Evolutionary conservation across 179 eudicot species (phyloP), one percentile per base, ranked within the genome.

Genomic region (Amaranthus tricolor): DNA sequence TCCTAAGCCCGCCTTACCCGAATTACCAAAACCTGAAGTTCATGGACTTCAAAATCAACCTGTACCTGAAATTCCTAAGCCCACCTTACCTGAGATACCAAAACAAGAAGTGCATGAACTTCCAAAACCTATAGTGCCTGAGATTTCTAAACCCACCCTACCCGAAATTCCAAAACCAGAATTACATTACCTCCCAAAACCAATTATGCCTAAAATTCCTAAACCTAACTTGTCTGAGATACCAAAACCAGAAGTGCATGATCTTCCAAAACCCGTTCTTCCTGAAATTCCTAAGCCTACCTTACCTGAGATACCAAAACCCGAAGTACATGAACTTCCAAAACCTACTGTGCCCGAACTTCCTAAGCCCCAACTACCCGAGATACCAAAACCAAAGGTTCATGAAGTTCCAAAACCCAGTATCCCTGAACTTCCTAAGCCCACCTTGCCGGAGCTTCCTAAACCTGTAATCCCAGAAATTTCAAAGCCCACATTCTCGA

Each of bases 121-220:
- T 31, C 40, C 40, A 31, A 31, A 31, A 58, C 40, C 40, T 31
- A 31, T 31, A 31, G 40, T 31, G 40, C 40, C 40, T 2, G 40
- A 31, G 40, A 31, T 31, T 31, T 4, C 40, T 31, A 31, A 31
- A 31, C 2, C 40, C 40, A 31, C 40, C 40, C 40, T 31, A 31
- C 40, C 40, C 40, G 40, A 31, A 31, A 31, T 31, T 31, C 40
- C 40, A 2, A 31, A 31, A 31, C 64, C 74, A 14, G 81, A 80
- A 62, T 40, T 64, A n/a, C 31, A 69, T 31, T 21, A 75, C 9
- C 82, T 73, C 7, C 81, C 81, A 24, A 66, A 59, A 20, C 58
- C 66, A 16, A 77, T 71, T 1, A 31, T 57, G 55, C 70, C 56
- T 10, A 55, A 59, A 59, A 20, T 31, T 14, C 52, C 56, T 47